Conservation (phyloP, 768 basidiomycete species). For the Amanita phalloides region DNA sequence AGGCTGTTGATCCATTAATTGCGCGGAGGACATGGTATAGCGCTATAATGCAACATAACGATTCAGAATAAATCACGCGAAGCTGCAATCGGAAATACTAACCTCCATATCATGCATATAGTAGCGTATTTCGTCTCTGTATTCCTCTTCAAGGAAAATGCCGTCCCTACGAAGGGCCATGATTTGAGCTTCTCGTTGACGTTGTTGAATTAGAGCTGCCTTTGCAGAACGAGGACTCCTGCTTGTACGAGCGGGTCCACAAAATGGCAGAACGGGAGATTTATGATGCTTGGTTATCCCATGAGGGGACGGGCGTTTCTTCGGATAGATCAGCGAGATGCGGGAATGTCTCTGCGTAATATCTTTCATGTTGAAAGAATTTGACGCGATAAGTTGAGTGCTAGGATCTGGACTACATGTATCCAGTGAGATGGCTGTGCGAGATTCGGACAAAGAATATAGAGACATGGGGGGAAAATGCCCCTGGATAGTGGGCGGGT, state of each 20-base stretch:
- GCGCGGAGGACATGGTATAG: conserved; percentile 80
- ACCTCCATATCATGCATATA: conserved; percentile 99
- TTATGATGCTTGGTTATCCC: conserved; percentile 64
- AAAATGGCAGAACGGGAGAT: conserved; percentile 39
- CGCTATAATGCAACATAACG: conserved; percentile 30
- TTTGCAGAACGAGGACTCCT: conserved; percentile 62
- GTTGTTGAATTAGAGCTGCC: conserved; percentile 47
- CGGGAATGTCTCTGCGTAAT: conserved; percentile 53
- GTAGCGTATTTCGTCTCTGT: conserved; percentile 80
- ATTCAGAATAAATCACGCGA: conserved; percentile 11
- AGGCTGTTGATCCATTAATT: conserved; percentile 98
- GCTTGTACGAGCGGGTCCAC: conserved; percentile 30
- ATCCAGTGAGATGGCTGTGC: conserved; percentile 13
- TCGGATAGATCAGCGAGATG: conserved; percentile 60
- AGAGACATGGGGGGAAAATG: conserved; percentile 12
- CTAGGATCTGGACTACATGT: conserved; percentile 32
- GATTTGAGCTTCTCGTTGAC: conserved; percentile 61
- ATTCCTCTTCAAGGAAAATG: conserved; percentile 87
- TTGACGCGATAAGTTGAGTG: conserved; percentile 30
- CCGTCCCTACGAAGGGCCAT: conserved; percentile 61
- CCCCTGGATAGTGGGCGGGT: neutral
- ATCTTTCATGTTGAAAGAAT: conserved; percentile 68
- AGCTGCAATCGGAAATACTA: conserved; percentile 20
- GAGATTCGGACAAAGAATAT: conserved; percentile 16
- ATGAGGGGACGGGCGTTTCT: conserved; percentile 78